Evolutionary conservation across 176 grass and related monocot species (phyloP).

Genomic region (Raddia guianensis): DNA sequence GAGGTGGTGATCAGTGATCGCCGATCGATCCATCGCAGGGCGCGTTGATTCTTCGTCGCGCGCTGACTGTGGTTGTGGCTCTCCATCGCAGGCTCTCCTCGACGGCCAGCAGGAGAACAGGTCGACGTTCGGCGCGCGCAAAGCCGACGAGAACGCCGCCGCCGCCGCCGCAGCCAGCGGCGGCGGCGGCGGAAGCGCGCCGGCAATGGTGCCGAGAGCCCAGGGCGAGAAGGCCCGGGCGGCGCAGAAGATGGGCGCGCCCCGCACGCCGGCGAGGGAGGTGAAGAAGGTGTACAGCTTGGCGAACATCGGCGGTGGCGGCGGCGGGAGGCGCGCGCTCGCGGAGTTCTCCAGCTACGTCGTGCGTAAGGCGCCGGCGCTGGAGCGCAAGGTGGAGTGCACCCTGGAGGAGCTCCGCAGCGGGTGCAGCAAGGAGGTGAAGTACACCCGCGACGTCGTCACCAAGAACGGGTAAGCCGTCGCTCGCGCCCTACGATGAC

Average conservation of each 20-base stretch:
- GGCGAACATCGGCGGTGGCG: constrained; percentile 5
- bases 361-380: constrained; percentile 73
- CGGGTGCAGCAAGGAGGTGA: constrained; percentile 90
- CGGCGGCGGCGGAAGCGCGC: background rate
- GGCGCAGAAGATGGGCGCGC: background rate
- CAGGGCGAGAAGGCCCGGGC: constrained; percentile 15
- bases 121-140: constrained; percentile 29
- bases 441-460: constrained; percentile 71
- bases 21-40: too few relatives aligned
- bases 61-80: background rate
- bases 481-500: constrained; percentile 1
- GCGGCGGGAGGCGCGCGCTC: constrained; percentile 39
- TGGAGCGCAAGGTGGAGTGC: constrained; percentile 81
- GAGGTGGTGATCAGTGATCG: constrained; percentile 46
- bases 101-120: constrained; percentile 71
- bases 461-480: constrained; percentile 81
- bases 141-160: background rate
- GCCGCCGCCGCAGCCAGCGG: background rate
- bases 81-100: constrained; percentile 50
- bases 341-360: constrained; percentile 73
- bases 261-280: constrained; percentile 19
- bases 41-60: too few relatives aligned
- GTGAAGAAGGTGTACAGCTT: constrained; percentile 53
- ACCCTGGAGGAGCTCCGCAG: constrained; percentile 87
- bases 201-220: background rate